These are phyloP conservation scores for Punctularia strigosozonata DNA, from an alignment of 768 basidiomycete genomes.

Conservation along the genomic window DNA sequence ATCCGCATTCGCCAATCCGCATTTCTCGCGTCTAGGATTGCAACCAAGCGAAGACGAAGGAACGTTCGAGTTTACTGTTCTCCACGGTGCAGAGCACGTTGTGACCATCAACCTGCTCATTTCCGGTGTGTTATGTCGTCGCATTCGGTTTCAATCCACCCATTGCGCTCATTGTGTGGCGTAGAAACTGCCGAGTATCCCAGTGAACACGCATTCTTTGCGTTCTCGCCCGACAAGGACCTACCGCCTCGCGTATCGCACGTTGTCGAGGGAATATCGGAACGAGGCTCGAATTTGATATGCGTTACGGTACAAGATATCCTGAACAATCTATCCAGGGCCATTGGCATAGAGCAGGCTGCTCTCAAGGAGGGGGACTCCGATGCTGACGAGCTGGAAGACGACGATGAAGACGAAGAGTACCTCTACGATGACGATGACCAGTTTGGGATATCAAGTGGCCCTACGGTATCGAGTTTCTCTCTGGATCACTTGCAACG, in stretches of 20 bases:
- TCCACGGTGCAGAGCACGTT: conserved; percentile 23
- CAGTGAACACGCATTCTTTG: conserved; percentile 40
- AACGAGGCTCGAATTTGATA: conserved; percentile 29
- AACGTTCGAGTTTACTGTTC: conserved; percentile 38
- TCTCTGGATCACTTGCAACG: conserved; percentile 9
- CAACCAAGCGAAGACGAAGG: conserved; percentile 52
- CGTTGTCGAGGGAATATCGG: conserved; percentile 33
- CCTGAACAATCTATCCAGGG: conserved; percentile 21
- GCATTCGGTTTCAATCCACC: not conserved
- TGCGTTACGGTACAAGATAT: conserved; percentile 33
- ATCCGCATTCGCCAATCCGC: not conserved
- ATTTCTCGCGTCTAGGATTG: conserved; percentile 26
- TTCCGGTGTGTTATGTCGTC: conserved; percentile 27
- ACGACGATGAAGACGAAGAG: conserved; percentile 25
- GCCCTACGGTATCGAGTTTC: conserved; percentile 5
- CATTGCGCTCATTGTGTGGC: not conserved
- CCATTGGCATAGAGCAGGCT: conserved; percentile 2
- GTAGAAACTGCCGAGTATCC: conserved; percentile 63
- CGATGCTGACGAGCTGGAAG: conserved; percentile 7
- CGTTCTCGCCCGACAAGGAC: conserved; percentile 37
- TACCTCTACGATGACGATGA: conserved; percentile 25
- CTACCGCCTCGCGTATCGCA: conserved; percentile 26
- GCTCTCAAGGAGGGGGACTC: conserved; percentile 1
- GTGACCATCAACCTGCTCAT: conserved; percentile 32
- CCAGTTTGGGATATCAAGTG: conserved; percentile 7